Base-by-base conservation (phyloP, 2,329 filamentous ascomycete species). In the Clarireedia hainanense region DNA sequence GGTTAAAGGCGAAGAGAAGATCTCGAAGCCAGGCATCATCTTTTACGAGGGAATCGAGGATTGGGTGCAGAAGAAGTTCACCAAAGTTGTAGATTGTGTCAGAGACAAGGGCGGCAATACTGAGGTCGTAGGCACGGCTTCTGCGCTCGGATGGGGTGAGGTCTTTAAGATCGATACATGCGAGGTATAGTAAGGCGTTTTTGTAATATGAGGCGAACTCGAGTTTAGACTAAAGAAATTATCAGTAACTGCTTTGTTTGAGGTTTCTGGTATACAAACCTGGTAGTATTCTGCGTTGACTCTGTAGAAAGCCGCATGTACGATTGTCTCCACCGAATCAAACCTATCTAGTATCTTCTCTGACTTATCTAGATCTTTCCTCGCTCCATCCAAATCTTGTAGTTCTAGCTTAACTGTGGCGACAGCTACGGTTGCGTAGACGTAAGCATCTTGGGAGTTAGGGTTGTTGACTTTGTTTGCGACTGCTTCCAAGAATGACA, bases 1-100 rank as follows among this genome's bases (percentile, higher is more conserved):
- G 86, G 77, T 99, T 99, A 78, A 96, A 99, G 57, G 94, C 91
- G 68, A 96, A 95, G 47, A 99, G 84, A n/a, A 99, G 84, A 45
- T 96, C 89, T 61, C 91, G 88, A 61, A 99, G 81, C 94, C 94
- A 99, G 51, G 84, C 78, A 70, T 95, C 83, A 43, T 85, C 80
- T 24, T 86, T 85, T 65, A 85, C 83, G 24, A 99, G 82, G 20
- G 88, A 86, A 69, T 96, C 89, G 61, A 99, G 85, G 68, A 99
- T 95, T 3, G 94, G 94, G 71, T 99, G 94, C 64, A 99, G 82
- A 34, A 99, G 83, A n/a, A 99, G 85, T 77, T 99, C 94, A 72
- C 94, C 94, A 66, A 99, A 99, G 78, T 99, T 99, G 83, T 99
- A 97, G 75, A 97, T 99, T 67, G 84, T 89, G 68, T 92, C 89